Percentiles rank a stretch among this genome's conserved stretches.
Conservation (phyloP, 305 asterid genomes). For the Caryopteris hybrid region DNA sequence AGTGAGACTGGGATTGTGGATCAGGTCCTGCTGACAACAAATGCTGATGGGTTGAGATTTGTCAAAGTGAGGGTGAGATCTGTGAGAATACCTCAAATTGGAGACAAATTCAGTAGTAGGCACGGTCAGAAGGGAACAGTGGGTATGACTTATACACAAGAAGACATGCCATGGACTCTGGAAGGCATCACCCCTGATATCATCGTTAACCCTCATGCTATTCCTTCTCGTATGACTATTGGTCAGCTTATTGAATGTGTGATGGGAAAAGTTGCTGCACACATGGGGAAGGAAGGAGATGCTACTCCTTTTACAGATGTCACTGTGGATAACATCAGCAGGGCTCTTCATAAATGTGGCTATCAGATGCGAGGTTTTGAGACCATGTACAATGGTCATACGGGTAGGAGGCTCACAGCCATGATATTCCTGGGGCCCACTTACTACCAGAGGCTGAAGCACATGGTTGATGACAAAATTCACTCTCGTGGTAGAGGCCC, state of each 20-base stretch:
- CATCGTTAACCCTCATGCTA: conserved; percentile 93
- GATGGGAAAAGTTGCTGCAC: conserved; percentile 99
- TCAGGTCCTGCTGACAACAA: conserved; percentile 88
- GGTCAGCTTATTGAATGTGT: conserved; percentile 97
- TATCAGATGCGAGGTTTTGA: conserved; percentile 96
- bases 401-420: conserved; percentile 73
- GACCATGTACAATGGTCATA: conserved; percentile 97
- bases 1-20: conserved; percentile 97
- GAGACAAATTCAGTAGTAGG: conserved; percentile 93
- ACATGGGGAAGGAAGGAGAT: conserved; percentile 98
- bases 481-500: conserved; percentile 99
- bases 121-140: conserved; percentile 98
- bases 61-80: conserved; percentile 96
- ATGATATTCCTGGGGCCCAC: conserved; percentile 97
- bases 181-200: conserved; percentile 96
- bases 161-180: conserved; percentile 95
- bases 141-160: conserved; percentile 98
- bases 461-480: conserved; percentile 96
- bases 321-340: conserved; percentile 93
- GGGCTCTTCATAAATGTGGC: conserved; percentile 94
- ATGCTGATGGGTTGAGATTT: conserved; percentile 92
- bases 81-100: conserved; percentile 92
- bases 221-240: conserved; percentile 97
- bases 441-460: conserved; percentile 94
- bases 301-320: conserved; percentile 99